Conservation (phyloP, 2,329 filamentous ascomycete species). For the Parastagonospora avenae region DNA sequence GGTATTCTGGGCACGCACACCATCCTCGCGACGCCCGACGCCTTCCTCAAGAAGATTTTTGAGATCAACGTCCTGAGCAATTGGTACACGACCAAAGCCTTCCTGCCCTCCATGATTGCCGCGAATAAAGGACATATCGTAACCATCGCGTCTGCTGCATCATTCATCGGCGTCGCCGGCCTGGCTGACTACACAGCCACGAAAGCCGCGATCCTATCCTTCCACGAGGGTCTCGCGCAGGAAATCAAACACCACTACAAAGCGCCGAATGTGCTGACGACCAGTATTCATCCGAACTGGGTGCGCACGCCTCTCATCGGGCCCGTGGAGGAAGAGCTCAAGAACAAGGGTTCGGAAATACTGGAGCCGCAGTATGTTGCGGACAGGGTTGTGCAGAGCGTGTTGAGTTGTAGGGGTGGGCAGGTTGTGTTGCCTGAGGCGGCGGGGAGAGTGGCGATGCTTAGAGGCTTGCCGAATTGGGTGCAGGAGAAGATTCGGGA, state of each 20-base stretch:
- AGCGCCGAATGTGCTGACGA: slow-evolving; percentile 49
- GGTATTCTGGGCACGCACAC: slow-evolving; percentile 37
- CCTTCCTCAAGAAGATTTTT: slow-evolving; percentile 41
- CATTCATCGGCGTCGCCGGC: slow-evolving; percentile 53
- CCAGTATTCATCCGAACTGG: slow-evolving; percentile 51
- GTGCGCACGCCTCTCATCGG: slow-evolving; percentile 48
- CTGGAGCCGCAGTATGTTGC: slow-evolving; percentile 48
- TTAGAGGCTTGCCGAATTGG: slow-evolving; percentile 56
- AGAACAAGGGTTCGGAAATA: slow-evolving; percentile 34
- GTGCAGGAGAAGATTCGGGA: slow-evolving; percentile 49
- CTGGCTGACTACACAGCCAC: slow-evolving; percentile 60
- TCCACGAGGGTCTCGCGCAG: slow-evolving; percentile 58
- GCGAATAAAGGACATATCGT: slow-evolving; percentile 59
- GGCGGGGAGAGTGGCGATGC: slow-evolving; percentile 24
- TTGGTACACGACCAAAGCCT: slow-evolving; percentile 41
- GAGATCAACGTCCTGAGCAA: slow-evolving; percentile 46
- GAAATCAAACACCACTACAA: slow-evolving; percentile 49
- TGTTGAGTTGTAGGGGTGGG: slow-evolving; percentile 46
- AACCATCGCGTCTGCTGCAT: slow-evolving; percentile 60
- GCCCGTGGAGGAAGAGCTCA: slow-evolving; percentile 39
- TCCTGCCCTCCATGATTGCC: slow-evolving; percentile 44
- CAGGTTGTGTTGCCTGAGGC: slow-evolving; percentile 48
- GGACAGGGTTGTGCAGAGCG: slow-evolving; percentile 49
- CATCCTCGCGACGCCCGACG: slow-evolving; percentile 39
- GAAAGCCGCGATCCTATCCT: slow-evolving; percentile 58